A percentile compares a stretch with the other conserved stretches of the same genome.
Conservation (phyloP, 2,329 filamentous ascomycete species). For the Diaporthe ilicicola region DNA sequence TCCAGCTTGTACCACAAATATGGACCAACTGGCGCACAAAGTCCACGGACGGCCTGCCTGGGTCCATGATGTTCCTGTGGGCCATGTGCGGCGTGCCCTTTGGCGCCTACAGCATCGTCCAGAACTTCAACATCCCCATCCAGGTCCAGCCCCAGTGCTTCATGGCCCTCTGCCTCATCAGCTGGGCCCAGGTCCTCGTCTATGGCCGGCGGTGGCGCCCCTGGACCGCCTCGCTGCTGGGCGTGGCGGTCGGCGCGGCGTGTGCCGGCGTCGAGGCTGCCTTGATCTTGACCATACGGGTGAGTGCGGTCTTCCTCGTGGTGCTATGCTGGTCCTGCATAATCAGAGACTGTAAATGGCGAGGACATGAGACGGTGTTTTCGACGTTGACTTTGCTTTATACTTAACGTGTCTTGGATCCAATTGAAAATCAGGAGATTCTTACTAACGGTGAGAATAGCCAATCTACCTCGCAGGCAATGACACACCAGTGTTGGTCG, state of each 20-base stretch:
- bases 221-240: constrained; percentile 55
- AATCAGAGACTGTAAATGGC: too few species aligned
- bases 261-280: constrained; percentile 64
- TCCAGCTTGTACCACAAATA: constrained; percentile 55
- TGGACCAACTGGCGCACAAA: constrained; percentile 70
- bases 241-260: constrained; percentile 47
- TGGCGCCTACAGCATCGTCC: constrained; percentile 49
- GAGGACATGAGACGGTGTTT: neutral
- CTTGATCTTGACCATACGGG: constrained; percentile 64
- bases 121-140: constrained; percentile 53
- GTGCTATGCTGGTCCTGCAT: neutral
- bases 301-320: constrained; percentile 42
- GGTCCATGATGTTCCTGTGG: constrained; percentile 70
- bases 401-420: neutral
- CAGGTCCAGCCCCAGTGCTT: constrained; percentile 54
- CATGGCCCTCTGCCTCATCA: constrained; percentile 48
- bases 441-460: constrained; percentile 41
- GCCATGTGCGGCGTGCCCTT: constrained; percentile 59
- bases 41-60: constrained; percentile 68
- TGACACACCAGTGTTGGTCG: constrained; percentile 60
- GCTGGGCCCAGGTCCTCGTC: constrained; percentile 49
- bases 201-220: constrained; percentile 54
- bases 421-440: neutral
- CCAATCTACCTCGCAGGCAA: constrained; percentile 63
- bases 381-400: fast-evolving